Conservation (phyloP, 2,329 filamentous ascomycete species). For the Pezicula neosporulosa region DNA sequence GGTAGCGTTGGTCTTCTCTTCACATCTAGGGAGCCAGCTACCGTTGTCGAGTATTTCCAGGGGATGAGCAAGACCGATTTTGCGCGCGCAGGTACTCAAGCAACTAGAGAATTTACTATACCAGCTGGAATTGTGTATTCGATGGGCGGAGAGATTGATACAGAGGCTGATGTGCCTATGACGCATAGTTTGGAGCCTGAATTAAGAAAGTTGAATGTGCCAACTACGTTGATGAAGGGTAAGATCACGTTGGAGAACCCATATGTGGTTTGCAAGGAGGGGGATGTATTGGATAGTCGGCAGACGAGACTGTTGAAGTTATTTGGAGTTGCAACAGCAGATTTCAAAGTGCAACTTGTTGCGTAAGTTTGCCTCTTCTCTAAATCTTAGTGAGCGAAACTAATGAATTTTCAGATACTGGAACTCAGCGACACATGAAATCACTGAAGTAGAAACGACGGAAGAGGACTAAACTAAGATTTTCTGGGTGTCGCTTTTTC, state of each 20-base stretch:
- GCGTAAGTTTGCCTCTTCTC: slow-evolving; percentile 52
- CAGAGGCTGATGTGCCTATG: slow-evolving; percentile 80
- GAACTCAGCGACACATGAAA: slow-evolving; percentile 53
- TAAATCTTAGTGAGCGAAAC: not conserved
- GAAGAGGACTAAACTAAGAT: slow-evolving; percentile 32
- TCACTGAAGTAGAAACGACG: slow-evolving; percentile 52
- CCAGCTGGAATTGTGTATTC: slow-evolving; percentile 81
- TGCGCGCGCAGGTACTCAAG: slow-evolving; percentile 78
- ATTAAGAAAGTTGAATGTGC: slow-evolving; percentile 83
- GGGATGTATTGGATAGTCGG: slow-evolving; percentile 80
- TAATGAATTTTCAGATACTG: slow-evolving; percentile 47
- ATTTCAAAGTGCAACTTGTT: slow-evolving; percentile 80
- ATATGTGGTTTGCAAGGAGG: slow-evolving; percentile 71
- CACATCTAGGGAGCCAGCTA: slow-evolving; percentile 69
- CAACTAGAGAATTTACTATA: slow-evolving; percentile 73
- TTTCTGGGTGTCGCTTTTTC: slow-evolving; percentile 15
- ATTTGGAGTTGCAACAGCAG: slow-evolving; percentile 84
- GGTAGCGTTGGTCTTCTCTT: slow-evolving; percentile 90
- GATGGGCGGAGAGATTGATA: slow-evolving; percentile 73
- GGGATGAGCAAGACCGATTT: slow-evolving; percentile 77
- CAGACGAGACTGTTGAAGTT: slow-evolving; percentile 94
- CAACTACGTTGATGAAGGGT: slow-evolving; percentile 83
- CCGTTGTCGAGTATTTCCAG: slow-evolving; percentile 71
- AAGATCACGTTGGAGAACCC: slow-evolving; percentile 67
- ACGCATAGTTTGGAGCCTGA: slow-evolving; percentile 89